Base-by-base conservation (phyloP, 116 monocot genomes). In the Posidonia oceanica region DNA sequence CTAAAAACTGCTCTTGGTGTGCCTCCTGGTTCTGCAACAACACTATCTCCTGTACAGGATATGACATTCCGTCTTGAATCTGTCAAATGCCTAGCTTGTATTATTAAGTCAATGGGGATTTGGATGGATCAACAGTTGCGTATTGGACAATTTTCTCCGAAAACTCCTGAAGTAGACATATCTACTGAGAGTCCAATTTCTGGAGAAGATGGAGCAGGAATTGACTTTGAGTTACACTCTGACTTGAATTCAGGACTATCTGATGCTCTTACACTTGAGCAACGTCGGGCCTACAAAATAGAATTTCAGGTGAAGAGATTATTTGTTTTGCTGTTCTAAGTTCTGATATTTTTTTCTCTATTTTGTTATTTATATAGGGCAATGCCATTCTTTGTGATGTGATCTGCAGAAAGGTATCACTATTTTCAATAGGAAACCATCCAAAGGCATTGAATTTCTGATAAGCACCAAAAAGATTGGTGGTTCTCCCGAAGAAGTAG, bases 401-500 rank as follows among this genome's bases (percentile, higher is more conserved):
- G 29, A 77, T 59, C 75, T 99, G 86, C 93, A 99, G 99, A 99
- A 93, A 84, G 99, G 93, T n/a, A 88, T 99, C 67, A 76, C 99
- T 72, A 77, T 99, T 39, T 99, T 99, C 71, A 99, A 99, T 77
- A 83, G 86, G 78, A 93, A 90, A 75, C 99, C 99, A 56, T 90
- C 84, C 14, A 99, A 88, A 78, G 99, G 99, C 40, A 90, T 99
- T 80, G 90, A 90, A 67, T 93, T 88, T 88, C 81, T 99, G 16
- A 88, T 90, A 29, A 86, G 72, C 64, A 73, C 84, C 39, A 99
- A 86, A 70, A 99, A 90, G 69, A 86, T 99, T 54, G 86, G 86
- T 52, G 69, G 81, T 69, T 81, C 87, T 69, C 90, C 99, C 3
- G 90, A 99, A 81, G 93, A 82, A 66, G 90, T 99, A 14, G 93